phyloP scores from a whole-genome alignment of 371 early-diverging fungal genomes.

The Gilbertella persicaria region DNA sequence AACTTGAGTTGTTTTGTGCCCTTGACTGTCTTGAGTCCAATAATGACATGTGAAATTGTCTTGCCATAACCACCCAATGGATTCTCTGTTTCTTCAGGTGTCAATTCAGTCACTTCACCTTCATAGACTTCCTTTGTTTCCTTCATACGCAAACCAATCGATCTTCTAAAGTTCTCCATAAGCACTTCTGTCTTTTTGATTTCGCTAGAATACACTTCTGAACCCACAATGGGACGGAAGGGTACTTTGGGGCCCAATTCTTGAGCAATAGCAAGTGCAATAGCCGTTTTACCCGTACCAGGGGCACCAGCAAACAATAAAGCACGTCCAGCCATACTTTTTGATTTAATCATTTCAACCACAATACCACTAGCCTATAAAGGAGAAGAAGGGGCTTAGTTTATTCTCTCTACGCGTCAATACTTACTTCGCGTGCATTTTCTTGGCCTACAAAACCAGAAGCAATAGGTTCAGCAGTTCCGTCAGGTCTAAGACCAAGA shows the following conservation, averaged over 20 bases:
- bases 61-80: constrained; percentile 93
- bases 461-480: constrained; percentile 82
- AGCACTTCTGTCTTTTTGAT: constrained; percentile 98
- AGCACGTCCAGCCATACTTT: constrained; percentile 97
- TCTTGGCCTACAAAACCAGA: constrained; percentile 98
- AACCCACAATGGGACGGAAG: constrained; percentile 98
- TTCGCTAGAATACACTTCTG: constrained; percentile 97
- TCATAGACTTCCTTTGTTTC: constrained; percentile 99
- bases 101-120: constrained; percentile 98
- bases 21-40: constrained; percentile 98
- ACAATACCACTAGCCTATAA: constrained; percentile 87
- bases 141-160: constrained; percentile 97
- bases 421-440: constrained; percentile 86
- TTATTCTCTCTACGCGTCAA: too few species aligned
- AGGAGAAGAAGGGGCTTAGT: not conserved
- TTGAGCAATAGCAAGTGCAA: constrained; percentile 93
- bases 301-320: constrained; percentile 96
- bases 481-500: constrained; percentile 83
- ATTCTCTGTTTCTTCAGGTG: constrained; percentile 95
- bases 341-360: constrained; percentile 91
- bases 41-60: constrained; percentile 92
- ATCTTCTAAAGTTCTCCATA: constrained; percentile 98
- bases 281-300: constrained; percentile 95
- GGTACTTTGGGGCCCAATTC: constrained; percentile 97
- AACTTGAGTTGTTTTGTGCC: constrained; percentile 97